These are phyloP conservation scores for Trichoderma arundinaceum DNA, from an alignment of 2,329 filamentous ascomycete species.

Conservation along the genomic window DNA sequence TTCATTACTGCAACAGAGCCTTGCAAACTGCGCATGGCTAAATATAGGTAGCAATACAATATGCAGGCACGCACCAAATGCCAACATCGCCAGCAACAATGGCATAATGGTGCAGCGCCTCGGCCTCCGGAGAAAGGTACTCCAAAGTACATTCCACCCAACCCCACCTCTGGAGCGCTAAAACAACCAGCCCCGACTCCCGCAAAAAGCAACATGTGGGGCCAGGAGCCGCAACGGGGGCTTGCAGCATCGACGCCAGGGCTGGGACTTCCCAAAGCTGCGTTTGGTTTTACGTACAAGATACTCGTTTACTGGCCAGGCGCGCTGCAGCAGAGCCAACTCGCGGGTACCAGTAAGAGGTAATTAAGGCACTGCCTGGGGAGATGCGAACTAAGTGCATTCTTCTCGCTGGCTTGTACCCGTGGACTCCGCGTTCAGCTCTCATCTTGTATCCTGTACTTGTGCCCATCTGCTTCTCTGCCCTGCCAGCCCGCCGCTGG, in stretches of 20 bases:
- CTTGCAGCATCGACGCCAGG: not conserved
- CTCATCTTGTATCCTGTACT: not conserved
- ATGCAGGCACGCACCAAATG: too few relatives aligned
- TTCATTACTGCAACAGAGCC: too few relatives aligned
- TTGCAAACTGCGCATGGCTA: too few relatives aligned
- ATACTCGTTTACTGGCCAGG: not conserved
- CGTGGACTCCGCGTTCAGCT: too few relatives aligned
- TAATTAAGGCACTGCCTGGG: too few relatives aligned
- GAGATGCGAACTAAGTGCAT: not conserved
- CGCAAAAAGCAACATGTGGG: constrained; percentile 6
- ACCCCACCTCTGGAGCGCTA: not conserved
- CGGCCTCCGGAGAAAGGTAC: too few relatives aligned
- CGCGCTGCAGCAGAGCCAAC: not conserved
- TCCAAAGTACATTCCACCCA: not conserved
- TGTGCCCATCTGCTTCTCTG: not conserved
- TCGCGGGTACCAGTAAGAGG: not conserved
- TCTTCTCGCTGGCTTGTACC: not conserved
- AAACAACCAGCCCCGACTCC: not conserved
- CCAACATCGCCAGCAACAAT: too few relatives aligned
- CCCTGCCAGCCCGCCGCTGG: too few relatives aligned
- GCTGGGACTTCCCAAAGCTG: constrained; percentile 8
- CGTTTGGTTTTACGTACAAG: constrained; percentile 11
- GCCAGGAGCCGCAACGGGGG: not conserved
- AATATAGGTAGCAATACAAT: too few relatives aligned
- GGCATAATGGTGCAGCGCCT: too few relatives aligned